Conservation (phyloP, 768 basidiomycete species). For the Macrocybe gigantea region DNA sequence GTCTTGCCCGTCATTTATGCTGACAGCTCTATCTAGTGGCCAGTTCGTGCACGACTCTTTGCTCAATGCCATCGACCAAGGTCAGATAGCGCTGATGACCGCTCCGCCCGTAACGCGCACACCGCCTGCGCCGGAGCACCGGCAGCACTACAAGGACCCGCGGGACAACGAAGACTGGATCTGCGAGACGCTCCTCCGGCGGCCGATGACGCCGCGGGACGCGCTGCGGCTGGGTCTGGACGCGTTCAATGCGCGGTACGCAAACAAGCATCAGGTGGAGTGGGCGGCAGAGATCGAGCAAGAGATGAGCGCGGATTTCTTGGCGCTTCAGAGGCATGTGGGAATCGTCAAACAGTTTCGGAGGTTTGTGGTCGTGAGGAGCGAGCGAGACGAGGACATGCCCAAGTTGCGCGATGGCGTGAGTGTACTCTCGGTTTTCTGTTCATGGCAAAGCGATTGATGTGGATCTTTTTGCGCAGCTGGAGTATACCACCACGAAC, state of each 20-base stretch:
- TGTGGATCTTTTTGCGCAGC: constrained; percentile 24
- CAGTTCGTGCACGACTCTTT: constrained; percentile 34
- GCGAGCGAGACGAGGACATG: constrained; percentile 22
- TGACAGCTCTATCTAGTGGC: constrained; percentile 21
- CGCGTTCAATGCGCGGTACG: constrained; percentile 31
- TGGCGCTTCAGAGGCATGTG: constrained; percentile 57
- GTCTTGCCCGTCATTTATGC: neutral
- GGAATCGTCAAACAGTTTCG: constrained; percentile 54
- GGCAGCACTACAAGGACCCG: neutral
- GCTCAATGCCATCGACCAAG: constrained; percentile 47
- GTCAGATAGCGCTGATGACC: constrained; percentile 46
- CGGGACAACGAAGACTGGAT: constrained; percentile 31
- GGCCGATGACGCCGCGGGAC: constrained; percentile 26
- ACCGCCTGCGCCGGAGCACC: constrained; percentile 2
- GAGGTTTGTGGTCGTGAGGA: constrained; percentile 57
- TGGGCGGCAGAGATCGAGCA: constrained; percentile 33
- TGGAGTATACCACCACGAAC: constrained; percentile 45
- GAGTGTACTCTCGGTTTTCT: constrained; percentile 18
- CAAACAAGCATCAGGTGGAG: constrained; percentile 25
- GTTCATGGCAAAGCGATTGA: neutral
- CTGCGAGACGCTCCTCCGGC: constrained; percentile 23
- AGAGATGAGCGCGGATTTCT: constrained; percentile 44
- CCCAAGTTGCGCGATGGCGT: constrained; percentile 36
- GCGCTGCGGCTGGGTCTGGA: constrained; percentile 39
- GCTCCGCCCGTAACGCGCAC: constrained; percentile 36